Evolutionary conservation across 495 filamentous ascomycete genomes (phyloP).

Genomic region (Chaetomium cochliodes): DNA sequence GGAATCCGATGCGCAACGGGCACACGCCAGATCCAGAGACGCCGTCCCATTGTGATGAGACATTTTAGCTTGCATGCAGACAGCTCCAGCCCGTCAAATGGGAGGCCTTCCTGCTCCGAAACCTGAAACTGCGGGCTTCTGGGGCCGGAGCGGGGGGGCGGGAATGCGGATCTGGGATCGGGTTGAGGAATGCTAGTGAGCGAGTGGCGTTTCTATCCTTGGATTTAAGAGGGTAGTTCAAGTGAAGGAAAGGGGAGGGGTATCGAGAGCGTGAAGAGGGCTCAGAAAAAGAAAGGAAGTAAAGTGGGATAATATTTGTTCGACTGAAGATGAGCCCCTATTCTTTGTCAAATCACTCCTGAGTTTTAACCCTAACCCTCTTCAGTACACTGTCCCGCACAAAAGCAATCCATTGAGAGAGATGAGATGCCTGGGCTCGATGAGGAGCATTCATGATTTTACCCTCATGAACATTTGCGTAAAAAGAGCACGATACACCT

Average conservation of each 20-base stretch:
- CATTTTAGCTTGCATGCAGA: slow-evolving; percentile 6
- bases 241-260: neutral
- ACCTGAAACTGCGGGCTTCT: slow-evolving; percentile 16
- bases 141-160: neutral
- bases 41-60: slow-evolving; percentile 3
- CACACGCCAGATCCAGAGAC: neutral
- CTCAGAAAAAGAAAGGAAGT: too few relatives aligned
- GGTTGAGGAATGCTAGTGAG: neutral
- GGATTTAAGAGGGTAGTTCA: neutral
- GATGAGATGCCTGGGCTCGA: too few relatives aligned
- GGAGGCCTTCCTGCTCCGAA: slow-evolving; percentile 8
- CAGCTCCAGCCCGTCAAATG: slow-evolving; percentile 7
- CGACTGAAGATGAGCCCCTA: neutral
- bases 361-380: neutral
- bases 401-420: too few relatives aligned
- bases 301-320: neutral
- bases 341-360: neutral
- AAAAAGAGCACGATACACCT: neutral
- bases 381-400: neutral
- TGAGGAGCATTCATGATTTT: neutral
- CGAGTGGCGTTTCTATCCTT: neutral
- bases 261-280: too few relatives aligned
- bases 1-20: neutral
- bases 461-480: neutral
- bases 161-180: neutral